Evolutionary conservation across 345 rosid species (phyloP).

Genomic region (Heritiera littoralis): DNA sequence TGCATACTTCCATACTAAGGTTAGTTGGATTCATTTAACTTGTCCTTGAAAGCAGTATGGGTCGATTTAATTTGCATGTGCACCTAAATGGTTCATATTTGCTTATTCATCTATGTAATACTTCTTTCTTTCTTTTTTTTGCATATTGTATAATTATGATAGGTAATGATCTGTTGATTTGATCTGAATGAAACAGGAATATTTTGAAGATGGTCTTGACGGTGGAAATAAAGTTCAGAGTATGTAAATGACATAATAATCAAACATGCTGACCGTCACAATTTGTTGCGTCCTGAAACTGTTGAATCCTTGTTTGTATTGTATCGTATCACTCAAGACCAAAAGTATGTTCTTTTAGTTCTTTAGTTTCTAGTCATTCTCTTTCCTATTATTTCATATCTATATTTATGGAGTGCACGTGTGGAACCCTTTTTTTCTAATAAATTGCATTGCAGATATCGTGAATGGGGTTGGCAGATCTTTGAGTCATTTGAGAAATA

Average conservation of each 20-base stretch:
- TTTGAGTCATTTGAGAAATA: conserved; percentile 88
- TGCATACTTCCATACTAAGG: conserved; percentile 93
- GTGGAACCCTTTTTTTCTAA: conserved; percentile 6
- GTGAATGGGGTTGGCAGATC: conserved; percentile 95
- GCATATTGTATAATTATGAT: conserved; percentile 17
- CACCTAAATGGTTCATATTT: background rate
- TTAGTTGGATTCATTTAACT: conserved; percentile 29
- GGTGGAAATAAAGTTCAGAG: conserved; percentile 86
- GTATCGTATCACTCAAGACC: conserved; percentile 80
- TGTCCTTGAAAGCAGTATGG: background rate
- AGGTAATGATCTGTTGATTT: conserved; percentile 22
- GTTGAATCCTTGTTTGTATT: conserved; percentile 91
- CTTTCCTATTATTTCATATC: background rate
- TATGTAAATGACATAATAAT: conserved; percentile 84
- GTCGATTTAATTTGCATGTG: conserved; percentile 11
- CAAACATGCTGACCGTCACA: conserved; percentile 83
- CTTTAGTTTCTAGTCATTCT: background rate
- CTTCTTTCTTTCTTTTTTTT: background rate
- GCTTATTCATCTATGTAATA: background rate
- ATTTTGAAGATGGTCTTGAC: conserved; percentile 73
- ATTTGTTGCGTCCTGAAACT: conserved; percentile 93
- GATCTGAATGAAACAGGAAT: conserved; percentile 56
- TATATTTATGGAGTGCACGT: background rate
- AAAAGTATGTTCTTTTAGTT: conserved; percentile 52
- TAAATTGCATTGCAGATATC: conserved; percentile 44